Evolutionary conservation across 441 rosid species (phyloP).

Genomic region (Erodium texanum): DNA sequence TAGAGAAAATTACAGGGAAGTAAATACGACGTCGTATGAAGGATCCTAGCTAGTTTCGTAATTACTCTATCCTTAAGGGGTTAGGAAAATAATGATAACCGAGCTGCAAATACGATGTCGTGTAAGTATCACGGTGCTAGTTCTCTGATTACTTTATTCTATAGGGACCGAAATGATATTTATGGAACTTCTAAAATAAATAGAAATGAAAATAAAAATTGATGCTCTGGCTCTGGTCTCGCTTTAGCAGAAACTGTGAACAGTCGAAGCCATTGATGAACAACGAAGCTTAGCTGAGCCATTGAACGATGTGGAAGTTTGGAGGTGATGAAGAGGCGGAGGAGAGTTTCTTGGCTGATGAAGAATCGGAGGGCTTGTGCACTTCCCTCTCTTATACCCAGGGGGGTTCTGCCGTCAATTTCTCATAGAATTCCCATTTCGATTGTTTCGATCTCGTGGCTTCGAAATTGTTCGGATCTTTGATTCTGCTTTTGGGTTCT

Average conservation of each 20-base stretch:
- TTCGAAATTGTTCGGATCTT: conserved; percentile 9
- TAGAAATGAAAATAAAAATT: too few species aligned
- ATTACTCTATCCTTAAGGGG: too few species aligned
- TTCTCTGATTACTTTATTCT: too few species aligned
- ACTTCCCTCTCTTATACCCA: conserved; percentile 52
- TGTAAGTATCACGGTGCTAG: too few species aligned
- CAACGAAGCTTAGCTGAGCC: conserved; percentile 7
- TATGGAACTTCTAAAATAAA: not conserved
- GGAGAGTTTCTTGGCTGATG: conserved; percentile 36
- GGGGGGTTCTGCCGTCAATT: conserved; percentile 24
- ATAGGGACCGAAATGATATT: not conserved
- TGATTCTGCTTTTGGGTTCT: conserved; percentile 3
- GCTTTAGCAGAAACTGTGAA: not conserved
- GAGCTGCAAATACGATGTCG: too few species aligned
- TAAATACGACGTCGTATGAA: not conserved
- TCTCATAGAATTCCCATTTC: not conserved
- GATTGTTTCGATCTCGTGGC: not conserved
- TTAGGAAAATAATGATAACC: too few species aligned
- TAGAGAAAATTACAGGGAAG: not conserved
- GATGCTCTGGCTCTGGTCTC: not conserved
- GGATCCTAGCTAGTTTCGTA: not conserved
- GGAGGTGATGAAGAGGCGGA: conserved; percentile 37
- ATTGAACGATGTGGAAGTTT: conserved; percentile 41
- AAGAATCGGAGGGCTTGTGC: conserved; percentile 55
- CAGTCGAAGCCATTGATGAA: conserved; percentile 6